Evolutionary conservation across 2,329 filamentous ascomycete genomes (phyloP).

Genomic region (Zasmidium angulare): DNA sequence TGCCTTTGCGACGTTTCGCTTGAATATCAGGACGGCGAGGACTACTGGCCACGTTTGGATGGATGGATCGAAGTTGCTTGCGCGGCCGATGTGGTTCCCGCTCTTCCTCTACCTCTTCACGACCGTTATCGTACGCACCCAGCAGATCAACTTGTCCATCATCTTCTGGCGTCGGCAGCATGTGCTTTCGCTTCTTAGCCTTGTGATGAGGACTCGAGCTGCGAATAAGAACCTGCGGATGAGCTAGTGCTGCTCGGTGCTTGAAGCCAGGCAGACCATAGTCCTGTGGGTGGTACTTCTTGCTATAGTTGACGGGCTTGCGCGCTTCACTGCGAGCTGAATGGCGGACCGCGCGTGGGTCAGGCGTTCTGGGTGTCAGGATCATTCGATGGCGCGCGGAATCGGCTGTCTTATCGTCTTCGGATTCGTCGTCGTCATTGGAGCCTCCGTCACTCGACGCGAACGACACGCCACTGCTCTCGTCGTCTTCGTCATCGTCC

Average conservation of each 20-base stretch:
- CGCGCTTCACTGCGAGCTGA: slow-evolving; percentile 22
- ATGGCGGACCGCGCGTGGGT: slow-evolving; percentile 25
- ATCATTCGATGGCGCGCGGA: not conserved
- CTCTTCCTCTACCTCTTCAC: not conserved
- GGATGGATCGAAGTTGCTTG: slow-evolving; percentile 13
- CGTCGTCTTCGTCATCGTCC: slow-evolving; percentile 9
- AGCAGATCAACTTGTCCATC: not conserved
- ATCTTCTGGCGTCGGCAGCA: not conserved
- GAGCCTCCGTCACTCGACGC: not conserved
- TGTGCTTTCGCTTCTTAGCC: slow-evolving; percentile 4
- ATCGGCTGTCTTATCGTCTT: not conserved
- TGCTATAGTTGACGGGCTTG: slow-evolving; percentile 26
- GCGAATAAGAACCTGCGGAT: not conserved
- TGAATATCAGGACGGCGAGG: too few species aligned
- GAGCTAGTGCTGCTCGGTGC: slow-evolving; percentile 10
- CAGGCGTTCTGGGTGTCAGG: slow-evolving; percentile 13
- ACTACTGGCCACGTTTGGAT: not conserved
- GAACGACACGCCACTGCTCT: not conserved
- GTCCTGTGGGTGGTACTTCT: slow-evolving; percentile 29
- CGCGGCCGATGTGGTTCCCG: slow-evolving; percentile 2
- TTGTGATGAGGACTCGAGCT: not conserved
- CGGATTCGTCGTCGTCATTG: not conserved
- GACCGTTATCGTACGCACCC: not conserved
- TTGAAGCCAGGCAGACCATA: slow-evolving; percentile 21
- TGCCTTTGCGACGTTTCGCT: too few species aligned